These are phyloP conservation scores for Xylaria palmicola DNA, from an alignment of 495 filamentous ascomycete species.

Conservation along the genomic window DNA sequence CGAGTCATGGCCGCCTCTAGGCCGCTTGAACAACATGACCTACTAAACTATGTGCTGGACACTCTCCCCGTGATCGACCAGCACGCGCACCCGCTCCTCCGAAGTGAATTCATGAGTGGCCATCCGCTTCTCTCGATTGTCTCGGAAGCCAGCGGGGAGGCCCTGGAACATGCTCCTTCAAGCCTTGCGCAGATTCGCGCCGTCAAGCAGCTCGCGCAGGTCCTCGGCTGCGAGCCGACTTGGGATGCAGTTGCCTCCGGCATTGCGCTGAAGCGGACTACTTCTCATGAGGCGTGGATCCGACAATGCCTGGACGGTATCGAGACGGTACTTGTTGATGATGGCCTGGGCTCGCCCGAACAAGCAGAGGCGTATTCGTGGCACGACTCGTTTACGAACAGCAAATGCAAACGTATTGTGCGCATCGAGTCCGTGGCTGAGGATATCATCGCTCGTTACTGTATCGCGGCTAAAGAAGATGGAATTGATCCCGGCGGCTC, in stretches of 20 bases:
- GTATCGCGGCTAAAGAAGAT: constrained; percentile 9
- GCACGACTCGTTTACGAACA: constrained; percentile 66
- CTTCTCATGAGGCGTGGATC: constrained; percentile 58
- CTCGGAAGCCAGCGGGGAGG: constrained; percentile 70
- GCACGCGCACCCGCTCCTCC: constrained; percentile 72
- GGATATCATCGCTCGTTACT: constrained; percentile 48
- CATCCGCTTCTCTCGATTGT: constrained; percentile 68
- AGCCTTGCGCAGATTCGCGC: constrained; percentile 71
- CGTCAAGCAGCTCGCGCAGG: constrained; percentile 62
- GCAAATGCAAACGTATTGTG: constrained; percentile 72
- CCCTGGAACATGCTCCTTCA: constrained; percentile 54
- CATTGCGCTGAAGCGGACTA: constrained; percentile 53
- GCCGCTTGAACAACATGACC: background rate
- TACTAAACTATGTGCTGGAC: constrained; percentile 50
- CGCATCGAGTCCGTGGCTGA: constrained; percentile 79
- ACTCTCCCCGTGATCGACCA: constrained; percentile 81
- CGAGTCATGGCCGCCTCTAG: background rate
- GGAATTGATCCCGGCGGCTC: constrained; percentile 3
- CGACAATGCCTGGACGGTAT: constrained; percentile 68
- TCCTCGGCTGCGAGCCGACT: constrained; percentile 58
- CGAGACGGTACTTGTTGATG: constrained; percentile 77
- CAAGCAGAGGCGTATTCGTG: constrained; percentile 62
- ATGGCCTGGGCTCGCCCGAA: constrained; percentile 60
- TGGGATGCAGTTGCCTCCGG: constrained; percentile 65
- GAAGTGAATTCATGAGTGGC: constrained; percentile 30